Percentiles rank a stretch among this genome's conserved stretches.
Evolutionary conservation across 441 rosid genomes (phyloP).

Genomic region (Omphalea diandra): DNA sequence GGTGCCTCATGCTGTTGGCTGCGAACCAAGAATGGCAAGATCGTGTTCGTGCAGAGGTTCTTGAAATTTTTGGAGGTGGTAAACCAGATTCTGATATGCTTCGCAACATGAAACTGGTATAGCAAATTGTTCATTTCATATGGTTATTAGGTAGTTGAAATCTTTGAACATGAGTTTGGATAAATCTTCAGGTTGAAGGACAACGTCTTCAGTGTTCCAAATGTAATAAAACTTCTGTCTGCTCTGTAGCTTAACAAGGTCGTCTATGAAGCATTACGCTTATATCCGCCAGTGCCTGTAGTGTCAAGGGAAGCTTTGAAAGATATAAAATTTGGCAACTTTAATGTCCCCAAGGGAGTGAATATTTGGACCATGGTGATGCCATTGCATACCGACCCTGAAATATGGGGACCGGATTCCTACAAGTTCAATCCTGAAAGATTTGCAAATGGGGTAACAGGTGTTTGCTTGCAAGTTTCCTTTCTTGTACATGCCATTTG

Average conservation of each 20-base stretch:
- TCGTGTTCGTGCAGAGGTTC: slow-evolving; percentile 50
- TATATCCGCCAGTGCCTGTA: slow-evolving; percentile 70
- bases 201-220: not conserved
- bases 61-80: slow-evolving; percentile 33
- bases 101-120: slow-evolving; percentile 54
- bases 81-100: slow-evolving; percentile 43
- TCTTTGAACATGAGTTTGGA: too few relatives aligned
- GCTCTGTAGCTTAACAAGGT: slow-evolving; percentile 62
- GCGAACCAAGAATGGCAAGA: slow-evolving; percentile 59
- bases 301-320: slow-evolving; percentile 70
- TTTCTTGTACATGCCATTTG: slow-evolving; percentile 59
- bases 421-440: slow-evolving; percentile 53
- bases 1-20: slow-evolving; percentile 69
- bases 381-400: slow-evolving; percentile 56
- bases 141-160: too few relatives aligned
- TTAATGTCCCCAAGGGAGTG: slow-evolving; percentile 51
- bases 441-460: slow-evolving; percentile 58
- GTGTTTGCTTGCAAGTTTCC: slow-evolving; percentile 67
- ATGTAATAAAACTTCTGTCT: not conserved
- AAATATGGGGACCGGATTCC: slow-evolving; percentile 65
- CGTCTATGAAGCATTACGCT: slow-evolving; percentile 60
- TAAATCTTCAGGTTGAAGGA: not conserved
- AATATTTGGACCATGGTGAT: slow-evolving; percentile 54
- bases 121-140: not conserved
- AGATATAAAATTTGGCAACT: slow-evolving; percentile 49